Evolutionary conservation across 2,329 filamentous ascomycete genomes (phyloP), one percentile per base, ranked within the genome.

Genomic region (Epicoccum nigrum): DNA sequence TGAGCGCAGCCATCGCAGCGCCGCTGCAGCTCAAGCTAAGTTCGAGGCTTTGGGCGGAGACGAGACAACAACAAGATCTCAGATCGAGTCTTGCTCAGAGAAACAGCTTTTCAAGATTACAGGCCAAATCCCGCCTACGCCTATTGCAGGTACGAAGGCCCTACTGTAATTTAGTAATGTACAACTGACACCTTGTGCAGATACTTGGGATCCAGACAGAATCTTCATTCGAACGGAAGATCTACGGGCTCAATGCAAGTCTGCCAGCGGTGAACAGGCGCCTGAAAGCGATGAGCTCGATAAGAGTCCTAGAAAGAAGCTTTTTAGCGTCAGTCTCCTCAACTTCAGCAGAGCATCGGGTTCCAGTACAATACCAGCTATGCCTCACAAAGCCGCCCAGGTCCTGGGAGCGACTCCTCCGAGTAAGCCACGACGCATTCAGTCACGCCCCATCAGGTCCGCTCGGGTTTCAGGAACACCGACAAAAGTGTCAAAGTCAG

Each of bases 251-350:
- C 52, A 58, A 31, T 63, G 60, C 46, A 55, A 58, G 33, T 51
- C 53, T 39, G 56, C 27, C 12, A 61, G 54, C 11, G 32, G 37
- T 30, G 56, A 63, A 21, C 47, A 55, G 25, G 41, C 56, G 21
- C 6, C 25, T 25, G 51, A 53, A 8, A 11, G 19, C 13, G 42
- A 60, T 7, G 59, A 59, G 17, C 39, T 56, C 25, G 23, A 31
- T 15, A 75, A 71, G 59, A 77, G 72, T 44, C 74, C 74, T 0
- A 76, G 69, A 60, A 77, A 73, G 63, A 71, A 70, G 46, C 54
- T 77, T 20, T 69, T 77, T 41, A 71, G 72, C 12, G 64, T 68
- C 40, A 63, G 57, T 25, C 52, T 69, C 4, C 68, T 67, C 7
- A 56, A 53, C 3, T 70, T 70, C 34, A 60, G 47, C 21, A 65